Percentiles rank a stretch among this genome's conserved stretches.
phyloP scores from a whole-genome alignment of 2,329 filamentous ascomycete species.

The Diplodia scrobiculata region DNA sequence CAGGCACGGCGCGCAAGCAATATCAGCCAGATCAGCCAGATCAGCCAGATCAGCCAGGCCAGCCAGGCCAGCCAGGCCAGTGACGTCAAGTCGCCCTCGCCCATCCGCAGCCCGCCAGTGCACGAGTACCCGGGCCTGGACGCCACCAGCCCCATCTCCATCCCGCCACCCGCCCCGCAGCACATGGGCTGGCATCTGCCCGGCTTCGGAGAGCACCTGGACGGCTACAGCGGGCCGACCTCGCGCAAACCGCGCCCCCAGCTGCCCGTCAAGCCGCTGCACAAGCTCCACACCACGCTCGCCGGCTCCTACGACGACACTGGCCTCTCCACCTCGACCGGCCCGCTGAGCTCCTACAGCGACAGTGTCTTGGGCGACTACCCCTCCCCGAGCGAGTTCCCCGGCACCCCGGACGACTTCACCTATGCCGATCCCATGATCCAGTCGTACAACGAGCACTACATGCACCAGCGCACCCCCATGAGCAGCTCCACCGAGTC shows the following conservation, averaged over 20 bases:
- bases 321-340: conserved; percentile 49
- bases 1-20: conserved; percentile 5
- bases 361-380: conserved; percentile 48
- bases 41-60: not conserved
- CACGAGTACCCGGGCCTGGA: conserved; percentile 45
- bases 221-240: conserved; percentile 39
- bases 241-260: conserved; percentile 46
- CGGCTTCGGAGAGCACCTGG: conserved; percentile 45
- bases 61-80: conserved; percentile 5
- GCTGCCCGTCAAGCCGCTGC: conserved; percentile 46
- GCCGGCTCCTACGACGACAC: conserved; percentile 47
- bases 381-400: conserved; percentile 52
- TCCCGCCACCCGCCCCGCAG: conserved; percentile 42
- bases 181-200: conserved; percentile 45
- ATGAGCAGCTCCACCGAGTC: conserved; percentile 46
- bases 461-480: conserved; percentile 41
- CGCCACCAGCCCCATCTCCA: conserved; percentile 46
- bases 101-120: conserved; percentile 28
- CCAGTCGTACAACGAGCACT: conserved; percentile 41
- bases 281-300: conserved; percentile 49
- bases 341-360: conserved; percentile 51
- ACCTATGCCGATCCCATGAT: conserved; percentile 45
- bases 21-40: conserved; percentile 13
- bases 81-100: conserved; percentile 27
- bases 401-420: conserved; percentile 51